These are phyloP conservation scores for Neurospora intermedia DNA, from an alignment of 495 filamentous ascomycete genomes.

Conservation along the genomic window DNA sequence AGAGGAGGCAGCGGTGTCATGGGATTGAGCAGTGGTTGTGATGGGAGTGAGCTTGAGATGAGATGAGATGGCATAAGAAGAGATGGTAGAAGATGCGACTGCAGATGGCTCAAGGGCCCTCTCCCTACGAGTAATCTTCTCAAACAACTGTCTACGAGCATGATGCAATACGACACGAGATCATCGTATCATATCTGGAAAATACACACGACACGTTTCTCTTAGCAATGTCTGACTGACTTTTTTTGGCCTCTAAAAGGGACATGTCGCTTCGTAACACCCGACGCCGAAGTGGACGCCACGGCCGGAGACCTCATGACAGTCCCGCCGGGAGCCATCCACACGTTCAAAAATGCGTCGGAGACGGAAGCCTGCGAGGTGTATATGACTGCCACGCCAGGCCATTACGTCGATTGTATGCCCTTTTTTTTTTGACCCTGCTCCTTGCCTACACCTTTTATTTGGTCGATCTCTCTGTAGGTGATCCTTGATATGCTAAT, in stretches of 20 bases:
- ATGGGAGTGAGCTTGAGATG: background rate
- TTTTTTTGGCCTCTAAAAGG: conserved; percentile 4
- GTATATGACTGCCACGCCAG: conserved; percentile 46
- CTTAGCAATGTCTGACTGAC: background rate
- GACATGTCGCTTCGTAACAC: conserved; percentile 25
- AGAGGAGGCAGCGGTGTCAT: background rate
- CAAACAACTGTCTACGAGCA: too few species aligned
- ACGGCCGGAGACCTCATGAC: conserved; percentile 40
- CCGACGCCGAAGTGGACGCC: conserved; percentile 34
- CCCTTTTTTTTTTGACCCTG: background rate
- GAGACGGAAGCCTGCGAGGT: conserved; percentile 41
- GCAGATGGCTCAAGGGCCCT: too few species aligned
- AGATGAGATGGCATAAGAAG: background rate
- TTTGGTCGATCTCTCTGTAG: background rate
- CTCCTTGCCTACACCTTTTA: background rate
- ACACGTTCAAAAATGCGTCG: conserved; percentile 44
- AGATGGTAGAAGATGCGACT: background rate
- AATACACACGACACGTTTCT: background rate
- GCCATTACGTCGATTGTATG: conserved; percentile 3
- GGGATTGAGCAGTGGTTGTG: background rate
- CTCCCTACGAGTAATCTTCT: too few species aligned
- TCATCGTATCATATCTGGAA: too few species aligned
- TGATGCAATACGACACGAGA: too few species aligned
- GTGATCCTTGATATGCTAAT: background rate
- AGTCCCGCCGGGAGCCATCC: conserved; percentile 39